Conservation (phyloP, 176 grass and related monocot genomes). For the Puccinellia tenuiflora region DNA sequence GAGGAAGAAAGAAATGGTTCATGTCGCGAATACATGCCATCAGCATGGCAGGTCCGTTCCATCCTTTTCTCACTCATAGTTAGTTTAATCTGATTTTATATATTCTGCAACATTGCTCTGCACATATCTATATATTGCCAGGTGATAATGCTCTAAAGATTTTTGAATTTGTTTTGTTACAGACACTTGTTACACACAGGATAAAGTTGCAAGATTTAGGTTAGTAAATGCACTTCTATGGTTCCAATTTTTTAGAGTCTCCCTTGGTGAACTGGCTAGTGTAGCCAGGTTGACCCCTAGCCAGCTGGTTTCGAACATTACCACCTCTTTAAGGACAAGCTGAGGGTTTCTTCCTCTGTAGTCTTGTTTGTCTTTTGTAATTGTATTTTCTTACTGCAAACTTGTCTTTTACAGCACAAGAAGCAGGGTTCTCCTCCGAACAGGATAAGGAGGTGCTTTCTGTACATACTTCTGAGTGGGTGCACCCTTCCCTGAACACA, state of each 20-base stretch:
- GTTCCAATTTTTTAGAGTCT: not conserved
- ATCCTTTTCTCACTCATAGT: not conserved
- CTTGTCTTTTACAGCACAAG: slow-evolving; percentile 27
- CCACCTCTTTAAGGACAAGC: not conserved
- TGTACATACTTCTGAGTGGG: slow-evolving; percentile 58
- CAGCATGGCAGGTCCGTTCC: slow-evolving; percentile 60
- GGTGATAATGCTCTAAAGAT: not conserved
- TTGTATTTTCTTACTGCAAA: not conserved
- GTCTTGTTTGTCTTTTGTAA: not conserved
- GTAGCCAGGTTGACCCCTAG: not conserved
- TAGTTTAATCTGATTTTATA: not conserved
- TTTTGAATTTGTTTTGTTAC: slow-evolving; percentile 39
- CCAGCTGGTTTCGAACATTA: not conserved
- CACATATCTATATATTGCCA: slow-evolving; percentile 3
- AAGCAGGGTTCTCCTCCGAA: slow-evolving; percentile 34
- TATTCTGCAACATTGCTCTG: not conserved
- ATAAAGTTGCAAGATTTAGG: slow-evolving; percentile 62
- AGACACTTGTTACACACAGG: slow-evolving; percentile 84
- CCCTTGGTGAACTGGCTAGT: not conserved
- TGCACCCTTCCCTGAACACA: slow-evolving; percentile 58
- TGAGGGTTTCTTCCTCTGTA: not conserved
- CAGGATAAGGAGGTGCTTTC: slow-evolving; percentile 14
- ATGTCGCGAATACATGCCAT: slow-evolving; percentile 72
- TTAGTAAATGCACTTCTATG: slow-evolving; percentile 28
- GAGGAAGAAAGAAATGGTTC: slow-evolving; percentile 37